These are phyloP conservation scores for Gautieria morchelliformis DNA, from an alignment of 768 basidiomycete species.

Conservation along the genomic window DNA sequence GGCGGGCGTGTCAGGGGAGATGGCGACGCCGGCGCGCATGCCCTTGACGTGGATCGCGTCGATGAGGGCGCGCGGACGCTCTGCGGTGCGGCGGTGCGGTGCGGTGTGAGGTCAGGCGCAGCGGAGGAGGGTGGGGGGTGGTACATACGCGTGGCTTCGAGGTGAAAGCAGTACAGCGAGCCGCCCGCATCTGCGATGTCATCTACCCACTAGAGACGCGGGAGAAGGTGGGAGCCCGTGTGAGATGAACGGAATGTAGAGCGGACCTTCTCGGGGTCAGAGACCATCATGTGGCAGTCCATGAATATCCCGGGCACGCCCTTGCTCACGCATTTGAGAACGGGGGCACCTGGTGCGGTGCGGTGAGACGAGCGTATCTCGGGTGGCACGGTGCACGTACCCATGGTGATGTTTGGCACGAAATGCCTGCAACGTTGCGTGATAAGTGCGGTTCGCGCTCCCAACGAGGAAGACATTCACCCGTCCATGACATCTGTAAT, in stretches of 20 bases:
- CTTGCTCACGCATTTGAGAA: constrained; percentile 77
- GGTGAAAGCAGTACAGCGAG: constrained; percentile 90
- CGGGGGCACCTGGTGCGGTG: constrained; percentile 85
- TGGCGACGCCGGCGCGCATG: constrained; percentile 94
- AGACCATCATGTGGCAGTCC: constrained; percentile 99
- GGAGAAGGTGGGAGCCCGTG: background rate
- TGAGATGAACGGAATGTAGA: background rate
- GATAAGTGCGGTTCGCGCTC: background rate
- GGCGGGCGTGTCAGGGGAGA: constrained; percentile 91
- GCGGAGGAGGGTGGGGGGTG: background rate
- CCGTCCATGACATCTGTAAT: constrained; percentile 92
- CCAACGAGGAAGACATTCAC: constrained; percentile 32
- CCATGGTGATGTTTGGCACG: constrained; percentile 98
- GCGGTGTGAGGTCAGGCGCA: background rate
- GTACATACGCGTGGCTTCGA: constrained; percentile 81
- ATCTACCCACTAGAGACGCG: constrained; percentile 71
- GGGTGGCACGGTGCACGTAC: constrained; percentile 28
- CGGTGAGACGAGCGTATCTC: no score
- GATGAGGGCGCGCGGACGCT: constrained; percentile 69
- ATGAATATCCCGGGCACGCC: constrained; percentile 93
- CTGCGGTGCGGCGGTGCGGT: constrained; percentile 23
- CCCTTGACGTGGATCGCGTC: constrained; percentile 65
- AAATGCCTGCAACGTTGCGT: constrained; percentile 60
- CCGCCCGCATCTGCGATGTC: constrained; percentile 96
- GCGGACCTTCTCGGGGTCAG: constrained; percentile 77